These are phyloP conservation scores for Tylopilus orsonianus DNA, from an alignment of 1,284 basidiomycete genomes.

Conservation along the genomic window DNA sequence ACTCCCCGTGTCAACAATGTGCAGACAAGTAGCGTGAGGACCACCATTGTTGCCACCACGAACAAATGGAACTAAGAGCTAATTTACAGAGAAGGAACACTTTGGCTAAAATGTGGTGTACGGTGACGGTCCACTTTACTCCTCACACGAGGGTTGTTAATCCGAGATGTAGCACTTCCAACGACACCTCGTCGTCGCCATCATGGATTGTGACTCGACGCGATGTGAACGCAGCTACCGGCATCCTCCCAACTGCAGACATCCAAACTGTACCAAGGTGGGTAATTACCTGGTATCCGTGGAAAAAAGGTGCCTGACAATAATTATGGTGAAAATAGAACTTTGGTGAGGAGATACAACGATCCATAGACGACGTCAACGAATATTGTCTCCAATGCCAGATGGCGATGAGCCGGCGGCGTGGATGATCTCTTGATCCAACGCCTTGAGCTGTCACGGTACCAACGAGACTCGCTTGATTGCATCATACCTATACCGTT, in stretches of 20 bases:
- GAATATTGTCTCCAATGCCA: conserved; percentile 57
- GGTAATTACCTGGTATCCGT: conserved; percentile 22
- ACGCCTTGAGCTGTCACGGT: conserved; percentile 3
- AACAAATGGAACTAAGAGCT: conserved; percentile 10
- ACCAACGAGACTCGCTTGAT: conserved; percentile 21
- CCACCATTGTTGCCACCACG: not conserved
- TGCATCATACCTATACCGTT: conserved; percentile 31
- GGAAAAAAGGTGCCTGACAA: conserved; percentile 17
- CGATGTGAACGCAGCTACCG: conserved; percentile 62
- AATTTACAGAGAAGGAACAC: conserved; percentile 61
- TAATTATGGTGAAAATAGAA: conserved; percentile 36
- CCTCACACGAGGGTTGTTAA: conserved; percentile 2
- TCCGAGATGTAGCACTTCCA: conserved; percentile 60
- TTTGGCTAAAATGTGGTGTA: conserved; percentile 67
- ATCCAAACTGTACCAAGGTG: conserved; percentile 52
- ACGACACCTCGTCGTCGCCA: conserved; percentile 63
- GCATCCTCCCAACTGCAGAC: conserved; percentile 56
- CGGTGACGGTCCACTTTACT: conserved; percentile 25
- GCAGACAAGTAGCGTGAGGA: conserved; percentile 56
- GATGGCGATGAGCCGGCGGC: conserved; percentile 41
- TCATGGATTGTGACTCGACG: conserved; percentile 63
- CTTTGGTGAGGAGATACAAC: conserved; percentile 54
- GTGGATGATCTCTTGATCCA: conserved; percentile 10
- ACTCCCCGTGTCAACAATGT: conserved; percentile 39
- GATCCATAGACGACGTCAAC: conserved; percentile 54